Conservation (phyloP, 2,329 filamentous ascomycete genomes). For the Fusarium pseudonygamai region DNA sequence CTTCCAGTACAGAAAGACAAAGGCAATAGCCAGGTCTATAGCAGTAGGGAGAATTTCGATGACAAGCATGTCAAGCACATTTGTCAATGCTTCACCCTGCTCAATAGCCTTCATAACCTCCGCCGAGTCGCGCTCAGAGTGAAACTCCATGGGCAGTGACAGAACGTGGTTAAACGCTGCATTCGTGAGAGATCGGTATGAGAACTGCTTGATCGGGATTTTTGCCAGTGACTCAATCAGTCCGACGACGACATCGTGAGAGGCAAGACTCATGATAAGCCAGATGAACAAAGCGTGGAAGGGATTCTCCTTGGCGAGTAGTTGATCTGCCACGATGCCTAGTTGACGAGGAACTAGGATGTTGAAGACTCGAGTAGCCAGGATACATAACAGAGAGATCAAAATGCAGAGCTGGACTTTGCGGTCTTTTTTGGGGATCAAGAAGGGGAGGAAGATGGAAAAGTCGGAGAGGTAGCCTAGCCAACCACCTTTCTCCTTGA, state of each 20-base stretch:
- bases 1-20: slow-evolving; percentile 67
- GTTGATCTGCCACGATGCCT: slow-evolving; percentile 44
- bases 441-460: slow-evolving; percentile 44
- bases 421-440: slow-evolving; percentile 45
- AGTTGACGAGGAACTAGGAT: slow-evolving; percentile 47
- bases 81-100: slow-evolving; percentile 68
- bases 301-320: slow-evolving; percentile 35
- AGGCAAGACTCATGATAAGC: slow-evolving; percentile 25
- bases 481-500: slow-evolving; percentile 46
- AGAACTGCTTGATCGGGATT: slow-evolving; percentile 49
- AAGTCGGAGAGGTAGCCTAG: slow-evolving; percentile 46
- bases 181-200: slow-evolving; percentile 65
- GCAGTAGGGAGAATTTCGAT: slow-evolving; percentile 70
- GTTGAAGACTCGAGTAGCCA: slow-evolving; percentile 41
- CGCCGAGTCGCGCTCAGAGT: slow-evolving; percentile 71
- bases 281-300: slow-evolving; percentile 34
- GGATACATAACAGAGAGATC: slow-evolving; percentile 38
- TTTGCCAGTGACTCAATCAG: slow-evolving; percentile 42
- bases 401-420: slow-evolving; percentile 45
- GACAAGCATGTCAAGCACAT: slow-evolving; percentile 66
- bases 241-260: slow-evolving; percentile 9
- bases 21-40: slow-evolving; percentile 68
- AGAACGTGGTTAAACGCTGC: slow-evolving; percentile 74
- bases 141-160: slow-evolving; percentile 75
- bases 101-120: slow-evolving; percentile 72